Conservation (phyloP, 177 flowering plant species). For the Vitis hybrid region DNA sequence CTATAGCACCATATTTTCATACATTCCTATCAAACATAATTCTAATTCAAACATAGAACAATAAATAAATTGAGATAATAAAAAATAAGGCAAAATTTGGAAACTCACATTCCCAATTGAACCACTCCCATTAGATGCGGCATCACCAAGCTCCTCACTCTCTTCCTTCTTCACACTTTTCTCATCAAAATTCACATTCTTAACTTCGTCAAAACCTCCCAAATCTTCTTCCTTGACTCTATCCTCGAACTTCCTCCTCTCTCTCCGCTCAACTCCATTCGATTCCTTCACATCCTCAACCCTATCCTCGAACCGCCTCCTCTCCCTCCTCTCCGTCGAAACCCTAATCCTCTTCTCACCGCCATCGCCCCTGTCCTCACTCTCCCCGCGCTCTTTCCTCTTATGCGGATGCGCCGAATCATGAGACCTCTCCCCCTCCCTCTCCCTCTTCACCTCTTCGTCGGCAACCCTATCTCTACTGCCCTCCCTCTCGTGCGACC, state of each 20-base stretch:
- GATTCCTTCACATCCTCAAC: conserved; percentile 31
- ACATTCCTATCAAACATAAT: not conserved
- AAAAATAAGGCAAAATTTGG: too few relatives aligned
- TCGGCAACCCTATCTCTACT: conserved; percentile 16
- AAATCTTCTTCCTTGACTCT: conserved; percentile 15
- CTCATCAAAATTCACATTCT: conserved; percentile 4
- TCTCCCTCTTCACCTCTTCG: conserved; percentile 16
- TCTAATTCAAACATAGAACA: not conserved
- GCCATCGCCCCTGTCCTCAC: conserved; percentile 39
- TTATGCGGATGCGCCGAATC: conserved; percentile 22
- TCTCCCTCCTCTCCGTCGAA: conserved; percentile 26
- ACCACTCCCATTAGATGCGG: conserved; percentile 28
- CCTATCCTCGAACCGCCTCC: conserved; percentile 14
- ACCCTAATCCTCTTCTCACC: conserved; percentile 42
- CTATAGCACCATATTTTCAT: too few relatives aligned
- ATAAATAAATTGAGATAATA: not conserved
- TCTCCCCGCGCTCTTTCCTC: conserved; percentile 48
- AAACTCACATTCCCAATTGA: conserved; percentile 47
- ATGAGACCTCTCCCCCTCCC: conserved; percentile 17
- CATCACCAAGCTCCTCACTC: conserved; percentile 6
- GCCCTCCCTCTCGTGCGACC: conserved; percentile 34
- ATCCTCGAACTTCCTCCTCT: conserved; percentile 44
- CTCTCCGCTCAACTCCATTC: conserved; percentile 25
- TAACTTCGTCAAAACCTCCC: conserved; percentile 5
- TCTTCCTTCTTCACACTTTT: conserved; percentile 24